Evolutionary conservation across 805 yeast species (phyloP), one percentile per base, ranked within the genome.

Genomic region (Candida incommunis): DNA sequence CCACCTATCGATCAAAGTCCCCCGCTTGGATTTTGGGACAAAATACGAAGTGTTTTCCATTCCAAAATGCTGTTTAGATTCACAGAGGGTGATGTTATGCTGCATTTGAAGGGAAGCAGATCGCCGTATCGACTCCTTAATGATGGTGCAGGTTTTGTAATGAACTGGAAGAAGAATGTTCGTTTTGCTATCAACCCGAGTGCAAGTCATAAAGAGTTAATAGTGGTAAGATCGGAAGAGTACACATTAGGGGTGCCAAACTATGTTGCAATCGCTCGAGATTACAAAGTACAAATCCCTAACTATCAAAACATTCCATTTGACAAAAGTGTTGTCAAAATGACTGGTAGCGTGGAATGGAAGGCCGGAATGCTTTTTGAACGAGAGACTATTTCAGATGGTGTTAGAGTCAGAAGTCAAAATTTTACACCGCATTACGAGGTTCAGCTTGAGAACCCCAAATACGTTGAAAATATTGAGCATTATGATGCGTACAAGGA

Each of bases 11-110:
- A 88, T 59, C 88, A 88, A 0, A 84, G 95, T 1, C 72, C 76
- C 2, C 82, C 81, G 52, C 64, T 86, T 13, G 97, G 97, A 0
- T 79, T 87, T 52, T 88, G 97, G 97, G 97, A 88, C 61, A 90
- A 87, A 58, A 62, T 86, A 23, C 66, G 95, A 43, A 70, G 78
- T 23, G 68, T 81, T 15, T 65, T 86, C 53, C 96, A 88, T 64
- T 94, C 95, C 0, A 71, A 75, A 18, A 62, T 80, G 44, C 61
- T 60, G 2, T 68, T 86, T 45, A 56, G 63, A 15, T 73, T 83
- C 70, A 62, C 62, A 2, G 60, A 73, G 21, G 65, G 71, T 1
- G 72, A 65, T 3, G 57, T 66, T n/a, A 57, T 59, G 45, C 50
- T 66, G 11, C 46, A 58, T 31, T 51, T 64, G 55, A 82, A 84